These are phyloP conservation scores for Passiflora organensis DNA, from an alignment of 345 rosid species.

Conservation along the genomic window DNA sequence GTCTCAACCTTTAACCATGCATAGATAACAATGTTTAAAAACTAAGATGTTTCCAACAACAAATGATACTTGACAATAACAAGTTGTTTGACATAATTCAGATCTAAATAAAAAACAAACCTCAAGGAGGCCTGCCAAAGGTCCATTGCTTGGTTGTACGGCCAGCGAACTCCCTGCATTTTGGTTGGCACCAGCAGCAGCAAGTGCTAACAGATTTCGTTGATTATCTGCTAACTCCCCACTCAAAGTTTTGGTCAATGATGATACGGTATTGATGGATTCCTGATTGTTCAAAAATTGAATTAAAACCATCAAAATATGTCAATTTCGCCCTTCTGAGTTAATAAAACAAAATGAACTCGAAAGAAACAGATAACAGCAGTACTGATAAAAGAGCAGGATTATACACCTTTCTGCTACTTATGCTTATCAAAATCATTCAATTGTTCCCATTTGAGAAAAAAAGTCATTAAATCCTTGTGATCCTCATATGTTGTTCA, in stretches of 20 bases:
- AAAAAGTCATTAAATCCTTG: too few relatives aligned
- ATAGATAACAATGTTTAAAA: slow-evolving; percentile 6
- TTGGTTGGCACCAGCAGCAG: slow-evolving; percentile 63
- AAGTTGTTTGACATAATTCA: background rate
- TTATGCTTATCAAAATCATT: too few relatives aligned
- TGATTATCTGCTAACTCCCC: slow-evolving; percentile 82
- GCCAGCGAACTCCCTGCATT: slow-evolving; percentile 42
- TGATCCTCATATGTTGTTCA: too few relatives aligned
- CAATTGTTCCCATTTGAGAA: too few relatives aligned
- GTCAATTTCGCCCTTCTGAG: too few relatives aligned
- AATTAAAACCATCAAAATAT: slow-evolving; percentile 1
- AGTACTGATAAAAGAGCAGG: too few relatives aligned
- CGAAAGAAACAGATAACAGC: too few relatives aligned
- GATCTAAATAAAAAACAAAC: slow-evolving; percentile 27
- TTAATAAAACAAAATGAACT: too few relatives aligned
- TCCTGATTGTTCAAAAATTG: slow-evolving; percentile 47
- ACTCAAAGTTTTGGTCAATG: slow-evolving; percentile 56
- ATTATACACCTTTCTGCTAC: too few relatives aligned
- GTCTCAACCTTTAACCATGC: slow-evolving; percentile 46
- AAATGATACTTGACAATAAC: background rate
- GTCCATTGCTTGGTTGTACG: slow-evolving; percentile 60
- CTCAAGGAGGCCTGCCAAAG: slow-evolving; percentile 58
- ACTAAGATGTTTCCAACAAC: background rate
- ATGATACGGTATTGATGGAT: slow-evolving; percentile 59
- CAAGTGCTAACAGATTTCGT: slow-evolving; percentile 60